Conservation (phyloP, 1,284 basidiomycete genomes). For the Naganishia cerealis region DNA sequence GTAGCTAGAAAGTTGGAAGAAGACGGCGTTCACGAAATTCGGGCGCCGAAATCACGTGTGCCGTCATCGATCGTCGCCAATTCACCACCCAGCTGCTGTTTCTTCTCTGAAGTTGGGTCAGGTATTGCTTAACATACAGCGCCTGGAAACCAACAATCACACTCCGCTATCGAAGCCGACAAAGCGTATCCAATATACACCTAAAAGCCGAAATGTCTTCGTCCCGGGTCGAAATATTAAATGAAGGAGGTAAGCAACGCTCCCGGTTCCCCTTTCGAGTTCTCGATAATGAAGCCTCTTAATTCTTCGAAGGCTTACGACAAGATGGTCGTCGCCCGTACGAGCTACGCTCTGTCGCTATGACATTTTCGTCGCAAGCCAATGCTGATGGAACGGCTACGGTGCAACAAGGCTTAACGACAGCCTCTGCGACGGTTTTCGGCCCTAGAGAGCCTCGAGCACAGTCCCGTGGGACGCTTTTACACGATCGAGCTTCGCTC, state of each 20-base stretch:
- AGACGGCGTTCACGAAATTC: neutral
- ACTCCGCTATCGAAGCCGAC: neutral
- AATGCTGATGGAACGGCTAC: conserved; percentile 78
- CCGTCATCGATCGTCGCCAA: neutral
- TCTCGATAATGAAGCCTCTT: neutral
- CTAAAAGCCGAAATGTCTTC: conserved; percentile 38
- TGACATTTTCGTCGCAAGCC: conserved; percentile 74
- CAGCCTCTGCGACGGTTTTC: conserved; percentile 80
- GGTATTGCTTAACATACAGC: neutral
- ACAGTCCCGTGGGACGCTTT: conserved; percentile 64
- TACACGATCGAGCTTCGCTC: conserved; percentile 76
- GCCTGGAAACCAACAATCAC: neutral
- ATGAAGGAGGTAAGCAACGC: conserved; percentile 68
- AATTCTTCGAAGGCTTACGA: conserved; percentile 58
- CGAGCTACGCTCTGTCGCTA: conserved; percentile 79
- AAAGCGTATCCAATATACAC: neutral
- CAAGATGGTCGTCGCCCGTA: conserved; percentile 87
- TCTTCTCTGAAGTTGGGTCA: neutral
- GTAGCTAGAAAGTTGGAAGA: conserved; percentile 3
- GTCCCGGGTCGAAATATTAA: conserved; percentile 82
- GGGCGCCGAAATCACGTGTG: conserved; percentile 27
- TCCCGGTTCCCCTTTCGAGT: neutral
- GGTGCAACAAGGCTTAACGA: conserved; percentile 85
- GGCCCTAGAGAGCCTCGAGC: conserved; percentile 85
- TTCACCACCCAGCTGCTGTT: neutral